Percentiles rank a stretch among this genome's conserved stretches.
Evolutionary conservation across 331 rosid genomes (phyloP).

Genomic region (Prunus yedoensis): DNA sequence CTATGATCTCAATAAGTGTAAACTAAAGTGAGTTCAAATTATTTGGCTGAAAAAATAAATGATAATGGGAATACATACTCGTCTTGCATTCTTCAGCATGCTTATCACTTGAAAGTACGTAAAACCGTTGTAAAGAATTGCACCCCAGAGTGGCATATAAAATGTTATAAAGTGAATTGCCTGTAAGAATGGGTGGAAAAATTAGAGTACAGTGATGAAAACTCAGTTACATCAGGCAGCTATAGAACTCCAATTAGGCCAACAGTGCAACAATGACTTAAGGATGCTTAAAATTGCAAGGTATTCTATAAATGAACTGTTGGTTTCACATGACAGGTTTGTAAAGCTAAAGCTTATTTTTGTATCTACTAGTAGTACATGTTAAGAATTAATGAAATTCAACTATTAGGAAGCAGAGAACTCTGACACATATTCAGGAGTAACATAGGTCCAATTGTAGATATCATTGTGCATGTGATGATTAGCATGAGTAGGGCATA

Average conservation of each 20-base stretch:
- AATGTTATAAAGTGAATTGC: slow-evolving; percentile 87
- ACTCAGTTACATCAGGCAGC: slow-evolving; percentile 13
- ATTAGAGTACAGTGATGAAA: slow-evolving; percentile 13
- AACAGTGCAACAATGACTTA: neutral
- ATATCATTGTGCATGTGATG: neutral
- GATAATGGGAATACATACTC: slow-evolving; percentile 51
- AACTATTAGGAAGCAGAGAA: neutral
- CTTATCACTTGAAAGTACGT: slow-evolving; percentile 92
- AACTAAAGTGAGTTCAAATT: slow-evolving; percentile 4
- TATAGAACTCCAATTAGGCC: neutral
- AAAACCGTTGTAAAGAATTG: slow-evolving; percentile 92
- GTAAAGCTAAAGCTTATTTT: neutral
- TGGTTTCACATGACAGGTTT: neutral
- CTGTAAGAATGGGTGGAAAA: slow-evolving; percentile 47
- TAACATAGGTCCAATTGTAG: neutral
- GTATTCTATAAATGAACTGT: neutral
- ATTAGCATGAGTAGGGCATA: neutral
- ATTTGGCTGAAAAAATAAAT: slow-evolving; percentile 12
- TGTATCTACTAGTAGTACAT: neutral
- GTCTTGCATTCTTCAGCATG: slow-evolving; percentile 96
- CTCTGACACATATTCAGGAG: neutral
- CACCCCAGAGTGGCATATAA: slow-evolving; percentile 96
- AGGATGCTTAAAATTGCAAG: slow-evolving; percentile 1
- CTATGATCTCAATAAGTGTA: slow-evolving; percentile 25
- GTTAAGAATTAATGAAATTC: neutral